A percentile compares a stretch with the other conserved stretches of the same genome.
phyloP scores from a whole-genome alignment of 129 eudicot species.

The Logfia minima region DNA sequence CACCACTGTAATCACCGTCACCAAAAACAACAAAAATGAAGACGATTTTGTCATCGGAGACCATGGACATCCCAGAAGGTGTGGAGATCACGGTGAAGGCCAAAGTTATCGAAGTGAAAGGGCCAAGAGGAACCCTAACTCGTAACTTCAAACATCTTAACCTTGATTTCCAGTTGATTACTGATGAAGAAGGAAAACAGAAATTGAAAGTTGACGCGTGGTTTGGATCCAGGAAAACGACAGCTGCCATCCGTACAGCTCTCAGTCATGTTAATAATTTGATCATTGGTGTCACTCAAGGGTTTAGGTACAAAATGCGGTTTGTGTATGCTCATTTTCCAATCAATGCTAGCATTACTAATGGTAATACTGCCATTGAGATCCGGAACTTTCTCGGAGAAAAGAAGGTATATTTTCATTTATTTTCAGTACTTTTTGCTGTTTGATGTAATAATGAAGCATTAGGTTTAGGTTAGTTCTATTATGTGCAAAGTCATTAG shows the following conservation, averaged over 20 bases:
- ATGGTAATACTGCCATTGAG: not conserved
- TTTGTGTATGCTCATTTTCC: slow-evolving; percentile 3
- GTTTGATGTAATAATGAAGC: too few species aligned
- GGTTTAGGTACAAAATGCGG: slow-evolving; percentile 1
- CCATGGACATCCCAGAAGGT: slow-evolving; percentile 51
- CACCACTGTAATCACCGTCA: not conserved
- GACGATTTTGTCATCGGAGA: slow-evolving; percentile 44
- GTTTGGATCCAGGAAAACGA: not conserved
- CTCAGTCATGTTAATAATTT: not conserved
- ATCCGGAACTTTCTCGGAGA: not conserved
- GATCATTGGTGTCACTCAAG: not conserved
- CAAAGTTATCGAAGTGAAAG: slow-evolving; percentile 41
- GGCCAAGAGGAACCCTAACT: slow-evolving; percentile 39
- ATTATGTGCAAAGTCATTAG: too few species aligned
- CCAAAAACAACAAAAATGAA: slow-evolving; percentile 30
- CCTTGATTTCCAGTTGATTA: slow-evolving; percentile 35
- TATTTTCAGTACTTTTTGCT: not conserved
- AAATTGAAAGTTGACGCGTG: not conserved
- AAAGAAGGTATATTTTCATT: not conserved
- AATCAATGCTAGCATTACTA: not conserved
- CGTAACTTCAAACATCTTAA: slow-evolving; percentile 52
- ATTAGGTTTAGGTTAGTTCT: too few species aligned
- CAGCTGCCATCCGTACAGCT: not conserved
- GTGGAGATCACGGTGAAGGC: slow-evolving; percentile 41
- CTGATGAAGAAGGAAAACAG: slow-evolving; percentile 1